phyloP scores from a whole-genome alignment of 805 yeast genomes.

The Yarrowia porcina region DNA sequence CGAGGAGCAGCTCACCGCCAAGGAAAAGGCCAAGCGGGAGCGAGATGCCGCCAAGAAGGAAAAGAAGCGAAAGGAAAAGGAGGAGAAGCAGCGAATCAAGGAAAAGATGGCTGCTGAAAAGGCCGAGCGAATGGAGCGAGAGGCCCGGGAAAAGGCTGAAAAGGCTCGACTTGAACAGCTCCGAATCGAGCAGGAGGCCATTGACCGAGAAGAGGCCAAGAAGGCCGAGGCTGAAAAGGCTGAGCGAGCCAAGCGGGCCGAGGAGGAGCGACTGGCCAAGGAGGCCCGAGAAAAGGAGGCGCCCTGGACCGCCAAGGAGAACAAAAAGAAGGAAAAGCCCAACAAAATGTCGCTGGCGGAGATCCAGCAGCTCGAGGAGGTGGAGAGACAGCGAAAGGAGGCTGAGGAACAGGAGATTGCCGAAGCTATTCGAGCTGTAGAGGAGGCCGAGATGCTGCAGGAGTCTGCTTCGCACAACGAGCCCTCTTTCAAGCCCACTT shows the following conservation, averaged over 20 bases:
- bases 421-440: neutral
- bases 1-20: neutral
- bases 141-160: conserved; percentile 24
- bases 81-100: conserved; percentile 11
- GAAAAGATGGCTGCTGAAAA: conserved; percentile 17
- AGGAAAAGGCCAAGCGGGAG: conserved; percentile 7
- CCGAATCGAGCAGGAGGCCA: conserved; percentile 20
- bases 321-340: conserved; percentile 24
- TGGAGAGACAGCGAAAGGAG: conserved; percentile 29
- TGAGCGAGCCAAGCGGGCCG: neutral
- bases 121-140: conserved; percentile 21
- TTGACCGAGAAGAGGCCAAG: conserved; percentile 18
- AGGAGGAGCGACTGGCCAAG: conserved; percentile 13
- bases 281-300: conserved; percentile 30
- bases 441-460: conserved; percentile 30
- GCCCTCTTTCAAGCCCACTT: conserved; percentile 24
- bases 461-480: conserved; percentile 29
- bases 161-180: conserved; percentile 18
- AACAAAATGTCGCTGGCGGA: conserved; percentile 35
- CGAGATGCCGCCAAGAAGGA: conserved; percentile 23
- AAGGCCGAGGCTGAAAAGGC: conserved; percentile 13
- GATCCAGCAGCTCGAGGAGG: conserved; percentile 38
- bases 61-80: conserved; percentile 20
- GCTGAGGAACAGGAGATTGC: conserved; percentile 28
- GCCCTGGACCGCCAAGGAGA: conserved; percentile 33